A percentile compares a stretch with the other conserved stretches of the same genome.
These are phyloP conservation scores for Aspergillus leporis DNA, from an alignment of 495 filamentous ascomycete genomes.

Conservation along the genomic window DNA sequence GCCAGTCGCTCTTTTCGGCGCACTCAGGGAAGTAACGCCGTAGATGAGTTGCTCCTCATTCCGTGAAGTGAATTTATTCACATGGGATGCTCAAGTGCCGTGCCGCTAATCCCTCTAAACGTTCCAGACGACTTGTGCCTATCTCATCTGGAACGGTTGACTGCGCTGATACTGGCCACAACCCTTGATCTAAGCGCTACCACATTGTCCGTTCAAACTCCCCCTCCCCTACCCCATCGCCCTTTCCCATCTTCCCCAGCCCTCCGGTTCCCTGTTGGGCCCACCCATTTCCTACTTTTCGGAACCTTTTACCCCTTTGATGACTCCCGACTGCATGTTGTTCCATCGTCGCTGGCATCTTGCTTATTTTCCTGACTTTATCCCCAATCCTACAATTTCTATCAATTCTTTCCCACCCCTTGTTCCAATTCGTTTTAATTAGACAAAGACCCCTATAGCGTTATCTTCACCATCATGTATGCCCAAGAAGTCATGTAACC, in stretches of 20 bases:
- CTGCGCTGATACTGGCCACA: not conserved
- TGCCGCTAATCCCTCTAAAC: constrained; percentile 18
- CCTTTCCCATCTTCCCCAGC: constrained; percentile 11
- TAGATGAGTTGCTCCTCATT: constrained; percentile 5
- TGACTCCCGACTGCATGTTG: constrained; percentile 22
- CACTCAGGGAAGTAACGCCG: constrained; percentile 18
- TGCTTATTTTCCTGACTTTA: constrained; percentile 35
- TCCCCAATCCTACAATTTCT: constrained; percentile 24
- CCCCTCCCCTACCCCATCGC: constrained; percentile 15
- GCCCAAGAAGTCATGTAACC: constrained; percentile 53
- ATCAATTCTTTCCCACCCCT: constrained; percentile 16
- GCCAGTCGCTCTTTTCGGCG: constrained; percentile 15
- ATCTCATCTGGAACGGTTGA: constrained; percentile 3
- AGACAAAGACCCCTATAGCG: constrained; percentile 46
- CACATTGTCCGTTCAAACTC: not conserved
- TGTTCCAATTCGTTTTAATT: constrained; percentile 41
- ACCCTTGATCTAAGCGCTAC: constrained; percentile 13
- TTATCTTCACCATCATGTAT: constrained; percentile 45
- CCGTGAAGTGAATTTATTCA: constrained; percentile 11
- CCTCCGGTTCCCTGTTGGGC: constrained; percentile 9
- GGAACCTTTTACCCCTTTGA: constrained; percentile 9
- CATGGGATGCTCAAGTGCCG: constrained; percentile 15
- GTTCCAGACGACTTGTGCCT: constrained; percentile 4
- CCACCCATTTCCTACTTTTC: constrained; percentile 14
- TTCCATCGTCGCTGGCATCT: constrained; percentile 19